Conservation (phyloP, 2,329 filamentous ascomycete species). For the Blastomyces parvus region DNA sequence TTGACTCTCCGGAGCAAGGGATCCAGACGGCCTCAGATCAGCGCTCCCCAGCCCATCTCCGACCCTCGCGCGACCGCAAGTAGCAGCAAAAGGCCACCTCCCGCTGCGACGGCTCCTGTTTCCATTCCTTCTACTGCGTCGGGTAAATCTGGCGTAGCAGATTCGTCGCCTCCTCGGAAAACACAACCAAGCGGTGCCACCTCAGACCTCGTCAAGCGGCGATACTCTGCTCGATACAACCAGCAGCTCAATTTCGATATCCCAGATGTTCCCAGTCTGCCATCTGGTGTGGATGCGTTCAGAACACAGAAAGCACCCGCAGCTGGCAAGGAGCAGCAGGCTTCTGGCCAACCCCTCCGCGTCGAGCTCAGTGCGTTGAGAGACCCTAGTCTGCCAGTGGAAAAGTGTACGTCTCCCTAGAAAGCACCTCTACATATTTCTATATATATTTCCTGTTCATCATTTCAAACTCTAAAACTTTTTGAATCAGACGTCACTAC, state of each 20-base stretch:
- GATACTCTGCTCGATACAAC: slow-evolving; percentile 90
- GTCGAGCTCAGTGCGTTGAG: slow-evolving; percentile 69
- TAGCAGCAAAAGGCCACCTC: slow-evolving; percentile 20
- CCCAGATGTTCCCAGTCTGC: slow-evolving; percentile 61
- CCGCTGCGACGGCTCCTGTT: slow-evolving; percentile 23
- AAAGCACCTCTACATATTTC: background rate
- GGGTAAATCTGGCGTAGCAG: slow-evolving; percentile 19
- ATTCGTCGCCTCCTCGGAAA: slow-evolving; percentile 26
- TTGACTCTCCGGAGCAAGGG: slow-evolving; percentile 55
- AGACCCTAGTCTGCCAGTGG: slow-evolving; percentile 68
- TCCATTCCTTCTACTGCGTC: slow-evolving; percentile 23
- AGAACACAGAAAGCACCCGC: slow-evolving; percentile 35
- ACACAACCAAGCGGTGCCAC: slow-evolving; percentile 43
- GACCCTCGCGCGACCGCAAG: slow-evolving; percentile 20
- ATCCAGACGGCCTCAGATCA: slow-evolving; percentile 47
- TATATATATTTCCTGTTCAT: background rate
- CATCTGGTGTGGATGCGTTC: slow-evolving; percentile 51
- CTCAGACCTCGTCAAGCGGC: slow-evolving; percentile 79
- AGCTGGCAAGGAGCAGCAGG: slow-evolving; percentile 40
- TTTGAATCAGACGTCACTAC: slow-evolving; percentile 40
- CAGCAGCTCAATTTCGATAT: slow-evolving; percentile 57
- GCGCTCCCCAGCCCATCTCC: slow-evolving; percentile 49
- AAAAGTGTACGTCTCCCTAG: slow-evolving; percentile 54
- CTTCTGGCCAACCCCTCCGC: slow-evolving; percentile 50
- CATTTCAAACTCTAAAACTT: background rate